Conservation (phyloP, 2,329 filamentous ascomycete genomes). For the Penicillium thymicola region DNA sequence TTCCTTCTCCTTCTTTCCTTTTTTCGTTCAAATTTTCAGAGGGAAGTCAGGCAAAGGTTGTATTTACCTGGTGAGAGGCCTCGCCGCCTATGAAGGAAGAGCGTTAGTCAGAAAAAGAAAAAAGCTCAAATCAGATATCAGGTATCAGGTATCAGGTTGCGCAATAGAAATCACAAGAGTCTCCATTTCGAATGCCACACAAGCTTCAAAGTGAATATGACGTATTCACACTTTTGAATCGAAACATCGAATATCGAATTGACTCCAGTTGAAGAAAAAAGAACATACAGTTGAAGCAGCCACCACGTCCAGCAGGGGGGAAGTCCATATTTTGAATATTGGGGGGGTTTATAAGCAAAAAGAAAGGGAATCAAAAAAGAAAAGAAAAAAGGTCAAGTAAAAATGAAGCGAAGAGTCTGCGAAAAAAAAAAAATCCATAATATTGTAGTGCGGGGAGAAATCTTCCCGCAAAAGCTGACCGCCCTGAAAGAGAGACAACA, state of each 20-base stretch:
- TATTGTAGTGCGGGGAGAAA: slow-evolving; percentile 24
- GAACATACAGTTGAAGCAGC: slow-evolving; percentile 59
- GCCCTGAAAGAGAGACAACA: background rate
- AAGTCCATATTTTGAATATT: slow-evolving; percentile 47
- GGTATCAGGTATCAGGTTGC: background rate
- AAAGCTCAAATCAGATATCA: background rate
- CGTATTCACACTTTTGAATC: background rate
- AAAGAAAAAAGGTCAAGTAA: background rate
- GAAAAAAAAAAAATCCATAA: slow-evolving; percentile 1
- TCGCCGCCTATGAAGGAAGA: slow-evolving; percentile 59
- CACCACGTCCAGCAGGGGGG: slow-evolving; percentile 47
- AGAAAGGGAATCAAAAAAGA: background rate
- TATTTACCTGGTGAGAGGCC: slow-evolving; percentile 69
- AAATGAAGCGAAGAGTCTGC: slow-evolving; percentile 11
- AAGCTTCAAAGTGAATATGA: slow-evolving; percentile 1
- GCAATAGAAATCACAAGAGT: background rate
- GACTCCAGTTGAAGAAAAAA: background rate
- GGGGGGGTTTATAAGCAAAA: background rate
- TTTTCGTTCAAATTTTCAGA: background rate
- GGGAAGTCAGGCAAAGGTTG: slow-evolving; percentile 4
- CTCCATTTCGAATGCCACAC: background rate
- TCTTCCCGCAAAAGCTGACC: slow-evolving; percentile 16
- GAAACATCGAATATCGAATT: background rate
- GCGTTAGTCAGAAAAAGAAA: slow-evolving; percentile 13
- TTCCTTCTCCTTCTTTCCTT: too few species aligned